Evolutionary conservation across 306 rosid genomes (phyloP).

Genomic region (Glycine tomentella): DNA sequence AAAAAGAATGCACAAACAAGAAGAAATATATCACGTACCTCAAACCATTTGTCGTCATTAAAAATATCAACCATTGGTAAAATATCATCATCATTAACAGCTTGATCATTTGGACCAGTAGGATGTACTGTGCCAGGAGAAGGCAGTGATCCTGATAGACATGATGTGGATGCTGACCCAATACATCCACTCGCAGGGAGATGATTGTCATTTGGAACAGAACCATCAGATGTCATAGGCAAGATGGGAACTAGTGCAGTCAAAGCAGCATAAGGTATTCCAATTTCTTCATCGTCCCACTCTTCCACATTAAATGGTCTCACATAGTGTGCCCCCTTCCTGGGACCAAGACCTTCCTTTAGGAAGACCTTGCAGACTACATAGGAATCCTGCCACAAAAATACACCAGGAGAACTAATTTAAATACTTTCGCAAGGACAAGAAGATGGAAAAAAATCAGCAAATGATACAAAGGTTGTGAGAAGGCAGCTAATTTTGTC

Average conservation of each 20-base stretch:
- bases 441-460: background rate
- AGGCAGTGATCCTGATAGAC: constrained; percentile 48
- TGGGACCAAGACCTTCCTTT: constrained; percentile 80
- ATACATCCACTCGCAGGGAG: constrained; percentile 10
- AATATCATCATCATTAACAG: constrained; percentile 42
- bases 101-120: constrained; percentile 35
- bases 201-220: constrained; percentile 28
- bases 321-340: constrained; percentile 71
- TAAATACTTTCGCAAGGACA: constrained; percentile 6
- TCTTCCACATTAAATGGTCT: constrained; percentile 72
- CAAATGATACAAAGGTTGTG: background rate
- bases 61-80: constrained; percentile 28
- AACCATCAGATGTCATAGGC: constrained; percentile 11
- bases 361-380: constrained; percentile 70
- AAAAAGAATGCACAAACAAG: background rate
- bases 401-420: constrained; percentile 33
- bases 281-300: constrained; percentile 65
- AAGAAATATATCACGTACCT: constrained; percentile 51
- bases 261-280: constrained; percentile 34
- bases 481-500: background rate
- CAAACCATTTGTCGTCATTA: background rate
- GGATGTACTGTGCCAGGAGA: constrained; percentile 25
- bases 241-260: constrained; percentile 29
- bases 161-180: constrained; percentile 47
- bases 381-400: constrained; percentile 61